Conservation (phyloP, 2,329 filamentous ascomycete genomes). For the Colletotrichum cereale region DNA sequence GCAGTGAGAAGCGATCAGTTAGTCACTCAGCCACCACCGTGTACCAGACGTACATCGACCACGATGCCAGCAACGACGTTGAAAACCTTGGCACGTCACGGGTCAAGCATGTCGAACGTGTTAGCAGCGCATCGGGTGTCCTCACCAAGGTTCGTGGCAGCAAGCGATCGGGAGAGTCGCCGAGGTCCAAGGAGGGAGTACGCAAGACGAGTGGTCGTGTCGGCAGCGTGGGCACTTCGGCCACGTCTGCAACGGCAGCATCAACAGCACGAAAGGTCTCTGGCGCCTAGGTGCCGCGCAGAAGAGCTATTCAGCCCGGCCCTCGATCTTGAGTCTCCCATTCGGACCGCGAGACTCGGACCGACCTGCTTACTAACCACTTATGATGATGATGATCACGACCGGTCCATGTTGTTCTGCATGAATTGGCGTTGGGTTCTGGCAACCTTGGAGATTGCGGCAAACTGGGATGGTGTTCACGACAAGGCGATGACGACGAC, state of each 20-base stretch:
- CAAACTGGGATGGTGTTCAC: conserved; percentile 35
- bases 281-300: conserved; percentile 52
- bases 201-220: conserved; percentile 76
- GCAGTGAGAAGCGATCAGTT: conserved; percentile 75
- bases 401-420: conserved; percentile 57
- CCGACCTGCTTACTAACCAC: conserved; percentile 44
- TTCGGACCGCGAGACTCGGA: conserved; percentile 11
- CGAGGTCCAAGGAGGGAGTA: conserved; percentile 67
- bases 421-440: conserved; percentile 57
- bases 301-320: conserved; percentile 41
- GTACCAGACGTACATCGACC: conserved; percentile 70
- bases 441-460: conserved; percentile 37
- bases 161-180: conserved; percentile 65
- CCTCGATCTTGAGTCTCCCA: conserved; percentile 28
- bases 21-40: conserved; percentile 82
- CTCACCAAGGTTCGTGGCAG: conserved; percentile 76
- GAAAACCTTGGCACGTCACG: conserved; percentile 76
- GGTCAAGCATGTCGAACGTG: conserved; percentile 67
- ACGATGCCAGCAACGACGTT: conserved; percentile 76
- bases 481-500: conserved; percentile 36
- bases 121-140: conserved; percentile 66
- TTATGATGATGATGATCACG: conserved; percentile 60
- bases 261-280: conserved; percentile 68
- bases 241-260: conserved; percentile 56
- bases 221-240: conserved; percentile 65